Percentiles rank a stretch among this genome's conserved stretches.
Evolutionary conservation across 805 yeast genomes (phyloP).

Genomic region (Suhomyces faveliae): DNA sequence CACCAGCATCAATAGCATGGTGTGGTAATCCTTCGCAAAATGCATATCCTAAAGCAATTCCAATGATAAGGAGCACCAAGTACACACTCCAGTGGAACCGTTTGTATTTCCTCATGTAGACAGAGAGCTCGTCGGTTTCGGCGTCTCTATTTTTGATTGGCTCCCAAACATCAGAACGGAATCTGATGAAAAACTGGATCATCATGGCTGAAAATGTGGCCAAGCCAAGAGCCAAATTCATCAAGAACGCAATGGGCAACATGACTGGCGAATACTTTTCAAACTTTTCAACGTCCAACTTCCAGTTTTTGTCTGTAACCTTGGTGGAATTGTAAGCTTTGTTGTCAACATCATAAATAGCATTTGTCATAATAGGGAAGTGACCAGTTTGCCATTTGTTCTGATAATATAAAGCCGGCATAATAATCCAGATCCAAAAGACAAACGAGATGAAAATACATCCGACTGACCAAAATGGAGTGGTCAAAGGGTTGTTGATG

Average conservation of each 20-base stretch:
- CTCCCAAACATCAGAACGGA: background rate
- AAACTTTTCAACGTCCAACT: background rate
- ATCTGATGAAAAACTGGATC: background rate
- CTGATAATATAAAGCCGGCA: conserved; percentile 17
- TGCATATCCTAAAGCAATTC: background rate
- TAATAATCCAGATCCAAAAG: background rate
- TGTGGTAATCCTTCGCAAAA: background rate
- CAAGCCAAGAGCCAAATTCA: conserved; percentile 1
- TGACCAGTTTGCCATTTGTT: conserved; percentile 18
- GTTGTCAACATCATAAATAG: background rate
- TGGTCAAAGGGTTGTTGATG: conserved; percentile 16
- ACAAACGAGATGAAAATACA: background rate
- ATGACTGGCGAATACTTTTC: background rate
- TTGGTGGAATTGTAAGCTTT: background rate
- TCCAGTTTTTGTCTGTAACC: background rate
- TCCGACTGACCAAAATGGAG: conserved; percentile 13
- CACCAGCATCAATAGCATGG: background rate
- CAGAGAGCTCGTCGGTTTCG: background rate
- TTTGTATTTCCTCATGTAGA: background rate
- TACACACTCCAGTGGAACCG: background rate
- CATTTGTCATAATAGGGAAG: background rate
- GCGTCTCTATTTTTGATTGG: background rate
- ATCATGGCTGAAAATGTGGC: background rate
- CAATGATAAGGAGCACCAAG: background rate
- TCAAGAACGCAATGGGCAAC: background rate